Evolutionary conservation across 2,329 filamentous ascomycete species (phyloP).

Genomic region (Penicillium sp.): DNA sequence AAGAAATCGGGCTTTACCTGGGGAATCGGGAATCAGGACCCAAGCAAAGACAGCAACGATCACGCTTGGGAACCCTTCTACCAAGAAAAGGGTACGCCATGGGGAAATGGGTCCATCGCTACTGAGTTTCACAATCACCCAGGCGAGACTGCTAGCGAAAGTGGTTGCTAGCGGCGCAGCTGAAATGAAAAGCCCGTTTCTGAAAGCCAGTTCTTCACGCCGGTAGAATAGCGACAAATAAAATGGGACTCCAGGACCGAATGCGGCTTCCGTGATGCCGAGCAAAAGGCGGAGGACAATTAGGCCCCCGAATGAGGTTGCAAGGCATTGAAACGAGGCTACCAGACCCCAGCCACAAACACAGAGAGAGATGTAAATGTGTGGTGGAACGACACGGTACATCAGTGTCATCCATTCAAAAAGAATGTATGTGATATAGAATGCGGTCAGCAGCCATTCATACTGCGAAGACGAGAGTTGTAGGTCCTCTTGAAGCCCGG

Average conservation of each 20-base stretch:
- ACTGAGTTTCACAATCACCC: slow-evolving; percentile 71
- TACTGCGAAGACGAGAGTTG: slow-evolving; percentile 57
- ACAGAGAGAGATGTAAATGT: slow-evolving; percentile 58
- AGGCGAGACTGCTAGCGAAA: slow-evolving; percentile 74
- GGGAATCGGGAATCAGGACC: slow-evolving; percentile 73
- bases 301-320: slow-evolving; percentile 61
- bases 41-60: slow-evolving; percentile 72
- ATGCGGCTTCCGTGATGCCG: slow-evolving; percentile 61
- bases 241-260: slow-evolving; percentile 63
- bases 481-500: slow-evolving; percentile 57
- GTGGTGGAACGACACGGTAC: slow-evolving; percentile 60
- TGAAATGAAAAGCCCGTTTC: slow-evolving; percentile 83
- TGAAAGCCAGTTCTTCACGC: slow-evolving; percentile 72
- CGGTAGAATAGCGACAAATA: slow-evolving; percentile 65
- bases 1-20: slow-evolving; percentile 64
- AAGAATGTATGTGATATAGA: slow-evolving; percentile 64
- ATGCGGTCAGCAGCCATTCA: slow-evolving; percentile 61
- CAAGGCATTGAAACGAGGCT: slow-evolving; percentile 71
- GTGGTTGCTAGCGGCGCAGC: slow-evolving; percentile 63
- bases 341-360: slow-evolving; percentile 78
- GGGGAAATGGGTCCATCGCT: slow-evolving; percentile 67
- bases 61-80: slow-evolving; percentile 83
- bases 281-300: slow-evolving; percentile 48
- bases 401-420: slow-evolving; percentile 68
- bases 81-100: slow-evolving; percentile 80